Evolutionary conservation across 208 protist species (phyloP).

Genomic region (Endotrypanum monterogeii): DNA sequence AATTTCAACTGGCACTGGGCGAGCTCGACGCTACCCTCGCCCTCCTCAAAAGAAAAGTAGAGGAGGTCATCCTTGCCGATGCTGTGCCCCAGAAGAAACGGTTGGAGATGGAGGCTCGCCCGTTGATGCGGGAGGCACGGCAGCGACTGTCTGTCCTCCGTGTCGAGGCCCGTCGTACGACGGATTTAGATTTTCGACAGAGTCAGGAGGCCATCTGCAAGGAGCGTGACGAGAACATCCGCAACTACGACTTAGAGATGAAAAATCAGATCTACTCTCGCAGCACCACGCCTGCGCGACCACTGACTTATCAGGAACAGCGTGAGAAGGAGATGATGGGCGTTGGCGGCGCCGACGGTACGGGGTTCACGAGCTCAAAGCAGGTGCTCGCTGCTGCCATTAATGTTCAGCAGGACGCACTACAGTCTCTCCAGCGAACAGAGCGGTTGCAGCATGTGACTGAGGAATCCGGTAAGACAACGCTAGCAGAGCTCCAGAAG

Average conservation of each 20-base stretch:
- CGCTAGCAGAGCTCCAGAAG: constrained; percentile 55
- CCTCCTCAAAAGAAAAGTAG: constrained; percentile 43
- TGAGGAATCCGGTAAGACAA: constrained; percentile 74
- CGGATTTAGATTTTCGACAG: constrained; percentile 42
- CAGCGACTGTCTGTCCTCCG: constrained; percentile 64
- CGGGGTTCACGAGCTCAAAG: constrained; percentile 63
- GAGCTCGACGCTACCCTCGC: constrained; percentile 49
- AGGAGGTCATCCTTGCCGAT: constrained; percentile 55
- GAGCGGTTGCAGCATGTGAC: constrained; percentile 72
- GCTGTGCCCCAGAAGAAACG: constrained; percentile 70
- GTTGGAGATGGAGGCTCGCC: constrained; percentile 57
- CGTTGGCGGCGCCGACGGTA: constrained; percentile 52
- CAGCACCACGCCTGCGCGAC: constrained; percentile 6
- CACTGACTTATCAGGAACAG: constrained; percentile 61
- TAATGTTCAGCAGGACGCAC: constrained; percentile 77
- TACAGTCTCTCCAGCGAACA: constrained; percentile 70
- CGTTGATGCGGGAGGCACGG: constrained; percentile 68
- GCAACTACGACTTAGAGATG: constrained; percentile 66
- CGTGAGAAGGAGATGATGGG: constrained; percentile 76
- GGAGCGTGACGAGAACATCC: constrained; percentile 58
- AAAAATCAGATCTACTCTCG: constrained; percentile 71
- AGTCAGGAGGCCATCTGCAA: constrained; percentile 65
- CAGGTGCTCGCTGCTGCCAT: constrained; percentile 73
- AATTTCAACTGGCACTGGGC: constrained; percentile 40
- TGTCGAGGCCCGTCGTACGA: constrained; percentile 67